Conservation (phyloP, 371 early-diverging fungal genomes). For the Nematocida sp. region DNA sequence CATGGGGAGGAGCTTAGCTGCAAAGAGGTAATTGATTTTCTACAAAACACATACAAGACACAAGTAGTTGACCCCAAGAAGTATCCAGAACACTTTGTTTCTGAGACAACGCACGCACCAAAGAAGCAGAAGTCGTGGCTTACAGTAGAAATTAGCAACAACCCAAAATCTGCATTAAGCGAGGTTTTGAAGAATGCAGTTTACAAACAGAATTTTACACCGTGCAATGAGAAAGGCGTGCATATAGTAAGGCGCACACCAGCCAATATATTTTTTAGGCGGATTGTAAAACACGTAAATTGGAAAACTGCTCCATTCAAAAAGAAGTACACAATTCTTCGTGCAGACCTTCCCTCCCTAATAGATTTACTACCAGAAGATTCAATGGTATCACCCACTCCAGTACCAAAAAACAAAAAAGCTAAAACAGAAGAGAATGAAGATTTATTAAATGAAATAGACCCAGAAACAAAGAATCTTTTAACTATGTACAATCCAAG, state of each 20-base stretch:
- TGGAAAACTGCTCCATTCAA: not conserved
- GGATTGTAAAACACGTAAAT: not conserved
- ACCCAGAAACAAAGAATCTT: not conserved
- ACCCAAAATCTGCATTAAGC: not conserved
- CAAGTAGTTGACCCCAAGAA: not conserved
- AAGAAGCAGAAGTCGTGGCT: not conserved
- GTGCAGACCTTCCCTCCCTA: slow-evolving; percentile 30
- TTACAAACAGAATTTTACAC: slow-evolving; percentile 1
- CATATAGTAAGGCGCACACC: not conserved
- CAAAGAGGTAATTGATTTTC: not conserved
- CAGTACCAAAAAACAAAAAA: not conserved
- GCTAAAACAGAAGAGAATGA: slow-evolving; percentile 17
- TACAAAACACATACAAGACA: not conserved
- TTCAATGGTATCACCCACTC: not conserved
- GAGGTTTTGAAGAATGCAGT: slow-evolving; percentile 1
- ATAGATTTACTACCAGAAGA: slow-evolving; percentile 39
- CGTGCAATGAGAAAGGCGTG: not conserved
- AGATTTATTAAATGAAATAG: slow-evolving; percentile 22
- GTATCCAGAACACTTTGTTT: slow-evolving; percentile 15
- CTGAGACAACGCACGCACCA: slow-evolving; percentile 8
- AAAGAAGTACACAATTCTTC: slow-evolving; percentile 22
- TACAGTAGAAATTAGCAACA: not conserved
- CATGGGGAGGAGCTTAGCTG: not conserved
- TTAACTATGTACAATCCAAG: slow-evolving; percentile 22
- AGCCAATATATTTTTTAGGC: slow-evolving; percentile 41